A percentile compares a stretch with the other conserved stretches of the same genome.
These are phyloP conservation scores for Tolypocladium ovalisporum DNA, from an alignment of 2,329 filamentous ascomycete genomes.

Conservation along the genomic window DNA sequence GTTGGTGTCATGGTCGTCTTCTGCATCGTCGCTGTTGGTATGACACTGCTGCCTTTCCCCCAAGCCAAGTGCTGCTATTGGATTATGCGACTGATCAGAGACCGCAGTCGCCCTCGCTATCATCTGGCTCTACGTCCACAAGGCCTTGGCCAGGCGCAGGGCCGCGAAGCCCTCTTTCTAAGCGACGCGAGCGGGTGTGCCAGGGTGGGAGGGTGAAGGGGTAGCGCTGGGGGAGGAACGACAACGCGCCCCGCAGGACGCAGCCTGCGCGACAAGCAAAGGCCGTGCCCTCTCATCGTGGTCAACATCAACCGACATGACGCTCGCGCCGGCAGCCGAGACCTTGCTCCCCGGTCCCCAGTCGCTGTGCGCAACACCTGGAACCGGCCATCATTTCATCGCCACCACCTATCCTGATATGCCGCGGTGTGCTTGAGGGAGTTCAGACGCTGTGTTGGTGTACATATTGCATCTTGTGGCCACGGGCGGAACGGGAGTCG, in stretches of 20 bases:
- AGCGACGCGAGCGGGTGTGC: background rate
- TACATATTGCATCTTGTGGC: constrained; percentile 3
- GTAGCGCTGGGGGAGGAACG: background rate
- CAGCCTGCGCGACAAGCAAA: background rate
- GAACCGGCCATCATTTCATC: background rate
- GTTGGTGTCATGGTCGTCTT: constrained; percentile 32
- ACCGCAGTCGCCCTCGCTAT: constrained; percentile 21
- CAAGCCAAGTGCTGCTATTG: background rate
- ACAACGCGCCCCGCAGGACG: background rate
- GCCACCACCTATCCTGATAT: background rate
- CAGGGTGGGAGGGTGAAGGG: background rate
- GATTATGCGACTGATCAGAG: background rate
- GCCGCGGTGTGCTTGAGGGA: constrained; percentile 1
- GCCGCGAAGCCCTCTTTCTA: constrained; percentile 18
- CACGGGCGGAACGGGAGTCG: background rate
- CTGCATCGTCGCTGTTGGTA: constrained; percentile 30
- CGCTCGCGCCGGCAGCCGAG: background rate
- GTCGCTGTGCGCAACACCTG: background rate
- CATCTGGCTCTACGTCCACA: constrained; percentile 19
- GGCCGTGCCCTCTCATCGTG: background rate
- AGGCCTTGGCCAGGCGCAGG: constrained; percentile 20
- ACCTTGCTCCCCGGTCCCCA: background rate
- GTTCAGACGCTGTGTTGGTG: constrained; percentile 1
- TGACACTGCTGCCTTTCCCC: constrained; percentile 3
- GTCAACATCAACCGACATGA: background rate